Evolutionary conservation across 1,284 basidiomycete species (phyloP).

Genomic region (Boletellus deceptivus): DNA sequence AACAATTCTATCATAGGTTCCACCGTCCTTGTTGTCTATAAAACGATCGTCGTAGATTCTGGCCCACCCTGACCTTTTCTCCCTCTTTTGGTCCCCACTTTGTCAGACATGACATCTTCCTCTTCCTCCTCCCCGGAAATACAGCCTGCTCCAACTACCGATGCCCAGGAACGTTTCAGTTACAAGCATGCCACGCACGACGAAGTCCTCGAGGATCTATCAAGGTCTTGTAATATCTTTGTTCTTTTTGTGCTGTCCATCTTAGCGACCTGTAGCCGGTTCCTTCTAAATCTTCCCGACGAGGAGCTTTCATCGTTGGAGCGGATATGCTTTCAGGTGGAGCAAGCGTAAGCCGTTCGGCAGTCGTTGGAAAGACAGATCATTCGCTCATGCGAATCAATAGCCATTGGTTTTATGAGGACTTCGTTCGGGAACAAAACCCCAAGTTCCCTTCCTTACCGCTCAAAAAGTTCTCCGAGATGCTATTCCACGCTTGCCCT

Average conservation of each 20-base stretch:
- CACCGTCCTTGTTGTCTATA: constrained; percentile 31
- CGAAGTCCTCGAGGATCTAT: constrained; percentile 87
- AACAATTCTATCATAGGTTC: constrained; percentile 25
- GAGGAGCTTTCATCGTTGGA: constrained; percentile 90
- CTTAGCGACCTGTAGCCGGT: constrained; percentile 59
- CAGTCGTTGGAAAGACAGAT: constrained; percentile 8
- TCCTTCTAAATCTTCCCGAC: constrained; percentile 95
- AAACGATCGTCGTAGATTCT: constrained; percentile 33
- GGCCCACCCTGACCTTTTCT: constrained; percentile 45
- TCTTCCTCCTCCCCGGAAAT: constrained; percentile 77
- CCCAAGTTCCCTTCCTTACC: constrained; percentile 83
- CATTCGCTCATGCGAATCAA: constrained; percentile 12
- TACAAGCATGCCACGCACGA: constrained; percentile 67
- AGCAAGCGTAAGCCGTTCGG: constrained; percentile 81
- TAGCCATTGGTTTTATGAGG: constrained; percentile 99
- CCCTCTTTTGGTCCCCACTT: constrained; percentile 24
- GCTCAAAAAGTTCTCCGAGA: constrained; percentile 93
- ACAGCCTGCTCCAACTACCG: constrained; percentile 45
- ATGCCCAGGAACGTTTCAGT: constrained; percentile 50
- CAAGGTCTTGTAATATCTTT: constrained; percentile 51
- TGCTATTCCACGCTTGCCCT: constrained; percentile 84
- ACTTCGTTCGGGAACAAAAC: constrained; percentile 93
- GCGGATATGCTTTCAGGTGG: constrained; percentile 97
- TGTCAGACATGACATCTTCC: constrained; percentile 46
- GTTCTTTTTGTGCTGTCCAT: constrained; percentile 3